phyloP scores from a whole-genome alignment of 352 stramenopile genomes.

The Elongisporangium prolatum region DNA sequence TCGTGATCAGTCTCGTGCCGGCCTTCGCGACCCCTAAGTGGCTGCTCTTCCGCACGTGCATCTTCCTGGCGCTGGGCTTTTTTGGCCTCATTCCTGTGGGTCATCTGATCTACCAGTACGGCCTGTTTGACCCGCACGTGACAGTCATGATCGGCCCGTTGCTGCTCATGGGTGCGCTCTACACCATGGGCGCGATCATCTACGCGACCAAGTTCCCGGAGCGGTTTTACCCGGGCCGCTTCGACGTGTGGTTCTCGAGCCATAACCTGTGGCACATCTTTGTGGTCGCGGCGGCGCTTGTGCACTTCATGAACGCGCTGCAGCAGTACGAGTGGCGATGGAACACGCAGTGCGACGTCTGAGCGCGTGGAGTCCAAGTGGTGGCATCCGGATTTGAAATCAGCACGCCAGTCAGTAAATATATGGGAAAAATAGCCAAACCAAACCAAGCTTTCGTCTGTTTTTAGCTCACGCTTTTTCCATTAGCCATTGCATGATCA shows the following conservation, averaged over 20 bases:
- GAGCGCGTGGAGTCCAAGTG: constrained; percentile 5
- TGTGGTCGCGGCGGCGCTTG: constrained; percentile 78
- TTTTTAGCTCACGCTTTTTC: neutral
- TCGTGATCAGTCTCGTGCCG: constrained; percentile 64
- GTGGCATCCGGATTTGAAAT: neutral
- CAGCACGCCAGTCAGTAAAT: neutral
- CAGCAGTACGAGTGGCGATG: constrained; percentile 86
- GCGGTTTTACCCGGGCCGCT: constrained; percentile 77
- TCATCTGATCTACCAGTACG: constrained; percentile 74
- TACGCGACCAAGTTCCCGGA: constrained; percentile 85
- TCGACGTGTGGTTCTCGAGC: constrained; percentile 83
- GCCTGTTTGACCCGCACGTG: constrained; percentile 76
- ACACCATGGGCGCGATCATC: constrained; percentile 77
- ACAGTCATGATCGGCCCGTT: constrained; percentile 80
- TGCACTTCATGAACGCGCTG: constrained; percentile 79
- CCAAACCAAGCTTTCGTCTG: neutral
- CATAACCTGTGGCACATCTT: constrained; percentile 89
- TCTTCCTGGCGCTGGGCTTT: constrained; percentile 81
- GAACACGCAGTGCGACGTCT: constrained; percentile 76
- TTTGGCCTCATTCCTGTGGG: constrained; percentile 74
- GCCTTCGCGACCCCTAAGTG: constrained; percentile 71
- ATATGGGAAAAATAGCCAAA: neutral
- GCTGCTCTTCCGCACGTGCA: constrained; percentile 59
- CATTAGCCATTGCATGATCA: neutral
- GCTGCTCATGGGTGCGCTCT: constrained; percentile 70